Evolutionary conservation across 441 rosid species (phyloP).

Genomic region (Pelargonium australe): DNA sequence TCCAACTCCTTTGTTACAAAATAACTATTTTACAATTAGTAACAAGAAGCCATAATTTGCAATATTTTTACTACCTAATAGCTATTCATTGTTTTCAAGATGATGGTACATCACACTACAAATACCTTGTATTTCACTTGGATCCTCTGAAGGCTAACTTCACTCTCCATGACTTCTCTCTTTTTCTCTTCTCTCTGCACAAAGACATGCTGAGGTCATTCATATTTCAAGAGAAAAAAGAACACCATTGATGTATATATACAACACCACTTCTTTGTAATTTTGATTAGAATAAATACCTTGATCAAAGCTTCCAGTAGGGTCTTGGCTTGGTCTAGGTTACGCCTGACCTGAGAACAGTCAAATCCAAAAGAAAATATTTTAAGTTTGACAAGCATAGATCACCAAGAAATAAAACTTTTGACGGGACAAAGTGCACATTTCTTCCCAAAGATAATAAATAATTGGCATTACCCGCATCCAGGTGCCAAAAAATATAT

Average conservation of each 20-base stretch:
- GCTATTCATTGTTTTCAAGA: neutral
- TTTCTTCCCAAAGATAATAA: neutral
- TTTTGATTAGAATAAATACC: conserved; percentile 28
- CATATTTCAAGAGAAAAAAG: neutral
- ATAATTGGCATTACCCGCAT: neutral
- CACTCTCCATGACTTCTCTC: conserved; percentile 81
- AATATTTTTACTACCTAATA: neutral
- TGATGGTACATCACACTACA: conserved; percentile 9
- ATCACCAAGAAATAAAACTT: neutral
- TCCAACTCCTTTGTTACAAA: neutral
- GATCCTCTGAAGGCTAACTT: conserved; percentile 84
- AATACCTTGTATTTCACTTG: conserved; percentile 82
- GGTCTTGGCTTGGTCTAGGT: conserved; percentile 88
- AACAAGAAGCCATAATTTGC: neutral
- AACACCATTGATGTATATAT: neutral
- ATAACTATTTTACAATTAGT: neutral
- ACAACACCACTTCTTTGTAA: conserved; percentile 12
- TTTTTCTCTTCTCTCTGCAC: conserved; percentile 90
- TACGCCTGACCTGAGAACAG: conserved; percentile 77
- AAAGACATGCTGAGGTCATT: conserved; percentile 5
- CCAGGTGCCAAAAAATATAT: too few relatives aligned
- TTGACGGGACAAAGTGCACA: neutral
- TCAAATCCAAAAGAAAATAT: conserved; percentile 15
- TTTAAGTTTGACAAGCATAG: neutral
- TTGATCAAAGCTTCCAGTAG: conserved; percentile 79